Conservation (phyloP, 2,329 filamentous ascomycete species). For the Scleromitrula shiraiana region DNA sequence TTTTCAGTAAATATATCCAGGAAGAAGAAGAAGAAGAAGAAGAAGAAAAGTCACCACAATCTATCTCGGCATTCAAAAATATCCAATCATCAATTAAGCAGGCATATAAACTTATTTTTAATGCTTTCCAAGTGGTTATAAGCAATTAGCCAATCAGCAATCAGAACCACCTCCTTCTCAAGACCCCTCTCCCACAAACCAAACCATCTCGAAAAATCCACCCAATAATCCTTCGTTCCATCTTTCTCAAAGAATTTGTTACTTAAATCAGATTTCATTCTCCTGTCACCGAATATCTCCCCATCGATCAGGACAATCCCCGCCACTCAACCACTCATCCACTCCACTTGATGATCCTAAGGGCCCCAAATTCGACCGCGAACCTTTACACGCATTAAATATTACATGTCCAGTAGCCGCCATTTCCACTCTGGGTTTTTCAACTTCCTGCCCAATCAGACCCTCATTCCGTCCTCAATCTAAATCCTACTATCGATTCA, state of each 20-base stretch:
- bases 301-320: neutral
- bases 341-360: neutral
- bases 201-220: neutral
- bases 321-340: neutral
- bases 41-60: neutral
- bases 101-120: neutral
- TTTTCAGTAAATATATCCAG: no score
- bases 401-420: neutral
- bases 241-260: no score
- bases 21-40: no score
- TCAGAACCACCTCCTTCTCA: neutral
- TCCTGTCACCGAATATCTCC: neutral
- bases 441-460: neutral
- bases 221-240: constrained; percentile 1
- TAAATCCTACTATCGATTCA: neutral
- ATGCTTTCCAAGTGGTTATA: neutral
- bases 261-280: neutral
- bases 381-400: neutral
- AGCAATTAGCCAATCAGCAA: neutral
- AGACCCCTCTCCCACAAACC: neutral
- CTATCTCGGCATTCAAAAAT: neutral
- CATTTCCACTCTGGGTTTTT: no score
- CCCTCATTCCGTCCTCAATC: neutral
- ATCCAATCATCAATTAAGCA: constrained; percentile 1
- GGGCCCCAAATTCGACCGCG: neutral